Evolutionary conservation across 2,329 filamentous ascomycete genomes (phyloP).

Genomic region (Trematosphaeria pertusa): DNA sequence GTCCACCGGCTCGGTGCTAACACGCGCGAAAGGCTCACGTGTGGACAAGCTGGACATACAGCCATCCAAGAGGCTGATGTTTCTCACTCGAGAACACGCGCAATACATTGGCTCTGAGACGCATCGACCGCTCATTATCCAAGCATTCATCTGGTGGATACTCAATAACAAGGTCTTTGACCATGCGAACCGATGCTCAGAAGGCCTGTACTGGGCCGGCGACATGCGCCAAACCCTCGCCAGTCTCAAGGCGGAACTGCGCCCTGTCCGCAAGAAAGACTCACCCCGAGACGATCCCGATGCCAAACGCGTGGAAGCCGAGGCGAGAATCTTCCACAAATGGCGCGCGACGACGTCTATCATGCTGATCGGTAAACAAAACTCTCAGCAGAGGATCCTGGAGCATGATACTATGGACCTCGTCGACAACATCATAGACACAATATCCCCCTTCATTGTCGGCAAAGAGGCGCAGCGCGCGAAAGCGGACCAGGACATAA

Average conservation of each 20-base stretch:
- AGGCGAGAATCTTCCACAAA: neutral
- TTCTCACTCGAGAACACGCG: neutral
- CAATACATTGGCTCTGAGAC: constrained; percentile 1
- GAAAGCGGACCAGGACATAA: neutral
- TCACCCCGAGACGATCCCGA: neutral
- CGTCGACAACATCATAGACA: neutral
- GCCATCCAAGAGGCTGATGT: neutral
- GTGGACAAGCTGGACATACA: too few relatives aligned
- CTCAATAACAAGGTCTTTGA: constrained; percentile 2
- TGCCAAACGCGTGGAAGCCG: neutral
- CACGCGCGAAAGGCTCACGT: neutral
- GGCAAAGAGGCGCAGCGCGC: neutral
- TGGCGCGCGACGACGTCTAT: constrained; percentile 1
- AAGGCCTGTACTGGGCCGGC: constrained; percentile 3
- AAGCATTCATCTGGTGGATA: constrained; percentile 6
- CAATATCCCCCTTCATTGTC: neutral
- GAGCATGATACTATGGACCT: neutral
- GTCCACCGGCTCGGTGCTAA: neutral
- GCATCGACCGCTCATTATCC: constrained; percentile 2
- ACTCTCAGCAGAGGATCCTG: neutral
- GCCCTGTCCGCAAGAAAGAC: neutral
- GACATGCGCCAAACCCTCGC: neutral
- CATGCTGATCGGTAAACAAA: neutral
- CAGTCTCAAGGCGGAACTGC: neutral
- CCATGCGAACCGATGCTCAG: neutral